Evolutionary conservation across 75 land plant species (phyloP).

Genomic region (Adiantum capillusveneris): DNA sequence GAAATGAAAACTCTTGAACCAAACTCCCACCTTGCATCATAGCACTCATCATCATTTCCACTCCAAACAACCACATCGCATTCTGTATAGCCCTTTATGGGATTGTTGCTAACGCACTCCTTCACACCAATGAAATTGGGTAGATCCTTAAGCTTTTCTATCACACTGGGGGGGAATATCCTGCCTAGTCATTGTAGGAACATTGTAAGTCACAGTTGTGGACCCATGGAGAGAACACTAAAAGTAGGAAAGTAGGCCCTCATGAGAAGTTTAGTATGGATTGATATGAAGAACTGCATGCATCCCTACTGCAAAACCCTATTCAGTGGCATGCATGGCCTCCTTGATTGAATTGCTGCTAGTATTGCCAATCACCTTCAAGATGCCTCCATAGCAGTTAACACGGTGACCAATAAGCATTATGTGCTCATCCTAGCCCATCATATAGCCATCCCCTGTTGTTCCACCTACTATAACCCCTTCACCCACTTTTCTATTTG

Average conservation of each 20-base stretch:
- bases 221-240: conserved; percentile 61
- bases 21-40: conserved; percentile 77
- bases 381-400: conserved; percentile 52
- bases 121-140: conserved; percentile 68
- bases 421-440: conserved; percentile 91
- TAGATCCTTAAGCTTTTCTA: conserved; percentile 32
- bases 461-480: conserved; percentile 86
- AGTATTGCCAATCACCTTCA: conserved; percentile 84
- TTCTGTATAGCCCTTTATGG: conserved; percentile 39
- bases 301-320: conserved; percentile 87
- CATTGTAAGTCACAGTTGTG: conserved; percentile 81
- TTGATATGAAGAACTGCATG: conserved; percentile 82
- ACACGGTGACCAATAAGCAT: conserved; percentile 84
- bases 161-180: conserved; percentile 66
- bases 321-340: conserved; percentile 78
- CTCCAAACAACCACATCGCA: conserved; percentile 66
- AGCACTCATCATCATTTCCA: conserved; percentile 82
- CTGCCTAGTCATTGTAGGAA: conserved; percentile 71
- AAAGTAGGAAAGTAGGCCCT: conserved; percentile 59
- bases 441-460: conserved; percentile 85
- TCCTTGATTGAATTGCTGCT: conserved; percentile 87
- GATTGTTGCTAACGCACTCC: conserved; percentile 73
- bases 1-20: conserved; percentile 80
- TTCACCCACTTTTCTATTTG: conserved; percentile 67
- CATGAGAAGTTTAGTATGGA: conserved; percentile 75